These are phyloP conservation scores for Arthonia radiata DNA, from an alignment of 495 filamentous ascomycete species.

Conservation along the genomic window DNA sequence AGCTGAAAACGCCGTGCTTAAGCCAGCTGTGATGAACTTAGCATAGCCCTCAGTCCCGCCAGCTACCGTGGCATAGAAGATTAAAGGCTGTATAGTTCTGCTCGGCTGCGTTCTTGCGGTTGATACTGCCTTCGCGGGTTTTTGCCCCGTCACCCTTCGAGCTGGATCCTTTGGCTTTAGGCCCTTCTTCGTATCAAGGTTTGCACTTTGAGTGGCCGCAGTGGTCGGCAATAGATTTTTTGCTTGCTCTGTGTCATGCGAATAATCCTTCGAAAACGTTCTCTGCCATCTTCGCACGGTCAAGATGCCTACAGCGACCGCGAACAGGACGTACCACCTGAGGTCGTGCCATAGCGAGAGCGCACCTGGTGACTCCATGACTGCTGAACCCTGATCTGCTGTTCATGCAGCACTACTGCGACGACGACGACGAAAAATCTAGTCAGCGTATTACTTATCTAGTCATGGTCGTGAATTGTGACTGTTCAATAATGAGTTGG, in stretches of 20 bases:
- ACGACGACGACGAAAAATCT: too few relatives aligned
- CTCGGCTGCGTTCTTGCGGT: conserved; percentile 3
- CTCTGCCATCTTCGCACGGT: too few relatives aligned
- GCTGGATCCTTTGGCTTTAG: conserved; percentile 11
- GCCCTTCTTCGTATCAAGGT: too few relatives aligned
- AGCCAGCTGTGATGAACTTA: conserved; percentile 24
- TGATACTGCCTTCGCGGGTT: conserved; percentile 7
- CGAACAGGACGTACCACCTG: too few relatives aligned
- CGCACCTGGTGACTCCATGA: too few relatives aligned
- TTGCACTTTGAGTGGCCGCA: conserved; percentile 11
- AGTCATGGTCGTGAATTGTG: too few relatives aligned
- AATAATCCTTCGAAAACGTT: not conserved
- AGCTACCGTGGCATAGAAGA: conserved; percentile 76
- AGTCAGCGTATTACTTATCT: too few relatives aligned
- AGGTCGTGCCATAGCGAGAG: too few relatives aligned
- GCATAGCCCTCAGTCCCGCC: conserved; percentile 51
- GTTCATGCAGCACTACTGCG: too few relatives aligned
- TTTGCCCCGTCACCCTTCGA: conserved; percentile 3
- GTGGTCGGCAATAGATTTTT: conserved; percentile 3
- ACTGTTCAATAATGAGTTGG: too few relatives aligned
- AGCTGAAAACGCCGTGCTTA: conserved; percentile 16
- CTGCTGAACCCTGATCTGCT: too few relatives aligned
- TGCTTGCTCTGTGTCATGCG: conserved; percentile 1
- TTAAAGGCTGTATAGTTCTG: conserved; percentile 36
- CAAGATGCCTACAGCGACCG: too few relatives aligned